Conservation (phyloP, 1,284 basidiomycete species). For the Grifola frondosa region DNA sequence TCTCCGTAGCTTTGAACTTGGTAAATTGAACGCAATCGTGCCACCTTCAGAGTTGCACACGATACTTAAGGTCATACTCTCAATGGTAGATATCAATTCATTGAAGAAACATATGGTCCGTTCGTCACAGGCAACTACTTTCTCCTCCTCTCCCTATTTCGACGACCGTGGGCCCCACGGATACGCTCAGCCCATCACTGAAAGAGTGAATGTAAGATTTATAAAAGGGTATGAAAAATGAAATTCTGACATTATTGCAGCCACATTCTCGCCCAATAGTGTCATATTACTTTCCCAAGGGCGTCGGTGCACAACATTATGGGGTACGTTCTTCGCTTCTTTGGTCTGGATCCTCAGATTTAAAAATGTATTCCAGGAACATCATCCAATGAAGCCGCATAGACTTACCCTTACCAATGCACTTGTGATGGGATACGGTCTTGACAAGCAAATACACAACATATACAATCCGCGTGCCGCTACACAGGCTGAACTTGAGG, state of each 20-base stretch:
- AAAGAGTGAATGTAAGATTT: constrained; percentile 63
- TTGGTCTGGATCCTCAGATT: too few relatives aligned
- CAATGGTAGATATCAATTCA: neutral
- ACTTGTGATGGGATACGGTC: constrained; percentile 92
- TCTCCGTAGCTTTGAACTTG: too few relatives aligned
- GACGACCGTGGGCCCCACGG: constrained; percentile 68
- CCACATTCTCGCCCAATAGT: constrained; percentile 87
- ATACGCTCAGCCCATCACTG: constrained; percentile 70
- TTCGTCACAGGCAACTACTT: constrained; percentile 53
- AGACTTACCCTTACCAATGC: constrained; percentile 93
- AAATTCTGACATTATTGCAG: constrained; percentile 38
- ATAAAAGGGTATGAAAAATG: neutral
- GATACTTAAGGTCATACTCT: too few relatives aligned
- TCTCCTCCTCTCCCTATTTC: constrained; percentile 71
- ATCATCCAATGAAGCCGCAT: constrained; percentile 99
- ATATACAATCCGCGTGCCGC: constrained; percentile 90
- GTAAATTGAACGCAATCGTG: too few relatives aligned
- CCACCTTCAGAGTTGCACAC: too few relatives aligned
- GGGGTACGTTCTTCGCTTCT: too few relatives aligned
- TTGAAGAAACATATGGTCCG: constrained; percentile 44
- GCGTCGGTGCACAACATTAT: constrained; percentile 94
- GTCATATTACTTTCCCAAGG: constrained; percentile 94
- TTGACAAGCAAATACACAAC: constrained; percentile 93
- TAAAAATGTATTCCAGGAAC: constrained; percentile 56
- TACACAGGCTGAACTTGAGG: constrained; percentile 86